Conservation (phyloP, 2,329 filamentous ascomycete genomes). For the Dissoconium aciculare region DNA sequence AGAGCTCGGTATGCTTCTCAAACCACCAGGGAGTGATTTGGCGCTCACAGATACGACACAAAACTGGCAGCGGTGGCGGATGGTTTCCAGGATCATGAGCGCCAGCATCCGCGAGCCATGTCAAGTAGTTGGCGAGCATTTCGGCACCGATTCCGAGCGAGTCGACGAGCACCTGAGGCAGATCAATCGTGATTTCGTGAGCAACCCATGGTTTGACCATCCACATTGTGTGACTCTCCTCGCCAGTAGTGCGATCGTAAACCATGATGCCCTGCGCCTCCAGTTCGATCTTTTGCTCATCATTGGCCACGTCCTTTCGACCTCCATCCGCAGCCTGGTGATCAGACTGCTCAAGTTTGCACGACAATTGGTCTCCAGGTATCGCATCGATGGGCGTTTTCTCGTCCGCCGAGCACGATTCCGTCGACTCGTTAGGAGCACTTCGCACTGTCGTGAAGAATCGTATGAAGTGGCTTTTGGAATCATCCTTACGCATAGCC, state of each 20-base stretch:
- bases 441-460: slow-evolving; percentile 49
- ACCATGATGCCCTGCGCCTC: slow-evolving; percentile 98
- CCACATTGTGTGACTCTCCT: slow-evolving; percentile 97
- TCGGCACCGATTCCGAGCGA: slow-evolving; percentile 89
- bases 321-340: slow-evolving; percentile 1
- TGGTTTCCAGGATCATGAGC: slow-evolving; percentile 59
- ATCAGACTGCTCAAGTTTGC: slow-evolving; percentile 3
- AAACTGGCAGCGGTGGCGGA: slow-evolving; percentile 66
- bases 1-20: slow-evolving; percentile 94
- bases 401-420: slow-evolving; percentile 25
- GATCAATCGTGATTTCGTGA: slow-evolving; percentile 87
- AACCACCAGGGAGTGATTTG: slow-evolving; percentile 99
- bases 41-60: slow-evolving; percentile 94
- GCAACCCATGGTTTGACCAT: slow-evolving; percentile 90
- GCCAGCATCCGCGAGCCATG: slow-evolving; percentile 69
- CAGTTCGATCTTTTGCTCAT: slow-evolving; percentile 50
- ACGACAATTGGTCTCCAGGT: slow-evolving; percentile 14
- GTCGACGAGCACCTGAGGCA: slow-evolving; percentile 78
- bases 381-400: slow-evolving; percentile 18
- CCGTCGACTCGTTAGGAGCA: slow-evolving; percentile 42
- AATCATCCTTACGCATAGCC: slow-evolving; percentile 83
- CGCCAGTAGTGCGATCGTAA: slow-evolving; percentile 73
- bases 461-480: slow-evolving; percentile 75
- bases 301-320: slow-evolving; percentile 6
- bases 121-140: slow-evolving; percentile 86